Base-by-base conservation (phyloP, 768 basidiomycete genomes). In the Ramaria sp. region DNA sequence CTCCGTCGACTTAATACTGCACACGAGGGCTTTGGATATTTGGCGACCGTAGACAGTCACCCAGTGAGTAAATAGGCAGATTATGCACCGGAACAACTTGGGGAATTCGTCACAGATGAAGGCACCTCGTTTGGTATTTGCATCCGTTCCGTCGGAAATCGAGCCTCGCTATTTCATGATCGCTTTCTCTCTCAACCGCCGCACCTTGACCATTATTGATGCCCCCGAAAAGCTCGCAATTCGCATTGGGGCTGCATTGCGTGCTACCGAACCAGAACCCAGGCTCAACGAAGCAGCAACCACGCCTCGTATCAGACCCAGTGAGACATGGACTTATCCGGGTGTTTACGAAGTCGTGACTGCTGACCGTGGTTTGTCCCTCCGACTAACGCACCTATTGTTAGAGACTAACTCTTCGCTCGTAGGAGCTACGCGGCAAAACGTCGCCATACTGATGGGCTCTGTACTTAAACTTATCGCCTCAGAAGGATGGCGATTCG, bases 111-210 rank as follows among this genome's bases (percentile, higher is more conserved):
- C 61, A 22, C 31, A 59, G 60, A 53, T 60, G 46, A 59, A 62
- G 80, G 71, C 76, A 39, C 82, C 85, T 47, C 81, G 82, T 22
- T 74, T 88, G n/a, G 71, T 89, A 49, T 90, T 89, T 65, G 76
- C 78, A 60, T 75, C 78, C 42, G 72, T 73, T 20, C 65, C 69
- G 30, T 72, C 75, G 9, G 81, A 86, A 62, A 60, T 59, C 20
- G 67, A 73, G 11, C 74, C 79, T 0, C 70, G 76, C 48, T 85
- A 87, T 67, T 88, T 90, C 64, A 66, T 83, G 17, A 81, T 81
- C 20, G 79, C 76, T 64, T 75, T 88, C 62, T 83, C 84, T 41
- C 74, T 76, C 50, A 72, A 78, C 7, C 85, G 84, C 4, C 75
- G 79, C 52, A 77, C 78, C 53, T 65, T 88, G 53, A 70, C 70